Conservation (phyloP, 768 basidiomycete genomes). For the Rhodotorula toruloides region DNA sequence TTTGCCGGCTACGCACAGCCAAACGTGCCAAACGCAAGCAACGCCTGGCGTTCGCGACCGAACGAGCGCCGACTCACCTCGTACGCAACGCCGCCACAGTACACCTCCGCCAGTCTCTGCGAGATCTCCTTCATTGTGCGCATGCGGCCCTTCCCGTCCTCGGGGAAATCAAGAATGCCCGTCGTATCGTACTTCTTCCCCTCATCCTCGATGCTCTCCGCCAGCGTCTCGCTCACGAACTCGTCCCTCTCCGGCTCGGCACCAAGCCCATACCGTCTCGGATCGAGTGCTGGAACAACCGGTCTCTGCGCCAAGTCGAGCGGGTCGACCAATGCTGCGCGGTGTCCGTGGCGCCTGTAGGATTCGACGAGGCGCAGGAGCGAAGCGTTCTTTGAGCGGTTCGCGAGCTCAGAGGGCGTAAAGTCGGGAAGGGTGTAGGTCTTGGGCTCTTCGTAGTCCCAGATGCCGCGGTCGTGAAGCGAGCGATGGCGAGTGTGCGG, state of each 20-base stretch:
- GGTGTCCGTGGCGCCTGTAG: conserved; percentile 64
- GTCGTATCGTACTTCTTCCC: conserved; percentile 14
- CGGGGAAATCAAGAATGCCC: conserved; percentile 36
- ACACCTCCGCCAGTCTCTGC: conserved; percentile 63
- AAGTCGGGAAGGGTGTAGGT: conserved; percentile 28
- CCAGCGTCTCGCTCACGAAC: neutral
- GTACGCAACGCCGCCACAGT: conserved; percentile 80
- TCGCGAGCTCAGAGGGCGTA: conserved; percentile 60
- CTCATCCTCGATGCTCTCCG: neutral
- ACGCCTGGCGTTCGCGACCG: conserved; percentile 46
- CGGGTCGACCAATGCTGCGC: conserved; percentile 80
- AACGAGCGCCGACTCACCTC: conserved; percentile 65
- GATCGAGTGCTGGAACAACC: conserved; percentile 39
- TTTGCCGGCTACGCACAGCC: neutral
- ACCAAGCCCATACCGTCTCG: conserved; percentile 68
- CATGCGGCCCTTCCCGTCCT: conserved; percentile 45
- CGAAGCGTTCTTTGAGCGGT: conserved; percentile 66
- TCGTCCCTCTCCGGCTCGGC: conserved; percentile 68
- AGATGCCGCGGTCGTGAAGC: conserved; percentile 7
- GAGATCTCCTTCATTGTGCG: conserved; percentile 64
- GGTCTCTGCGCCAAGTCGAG: conserved; percentile 75
- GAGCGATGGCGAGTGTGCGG: neutral
- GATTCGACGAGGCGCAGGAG: conserved; percentile 84
- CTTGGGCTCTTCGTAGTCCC: conserved; percentile 18
- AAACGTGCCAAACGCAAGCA: neutral